Base-by-base conservation (phyloP, 2,329 filamentous ascomycete genomes). In the Calonectria naviculata region DNA sequence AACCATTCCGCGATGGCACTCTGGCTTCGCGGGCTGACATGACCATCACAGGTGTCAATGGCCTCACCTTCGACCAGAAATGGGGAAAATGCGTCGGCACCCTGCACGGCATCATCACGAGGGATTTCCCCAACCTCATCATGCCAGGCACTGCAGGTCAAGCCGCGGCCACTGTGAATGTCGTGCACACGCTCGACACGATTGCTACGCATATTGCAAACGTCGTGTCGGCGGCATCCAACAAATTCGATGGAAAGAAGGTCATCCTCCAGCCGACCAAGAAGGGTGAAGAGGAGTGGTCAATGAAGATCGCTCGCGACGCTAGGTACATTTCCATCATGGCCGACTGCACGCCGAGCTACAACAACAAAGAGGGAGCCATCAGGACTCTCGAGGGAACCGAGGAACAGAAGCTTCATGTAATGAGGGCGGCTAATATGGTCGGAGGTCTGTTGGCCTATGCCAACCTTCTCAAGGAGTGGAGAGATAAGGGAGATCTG, bases 121-220 rank as follows among this genome's bases (percentile, higher is more conserved):
- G 81, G 71, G 84, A 82, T 0, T 91, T 91, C 70, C 89, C 89
- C 1, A 91, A 91, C 73, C 75, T 90, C 47, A 88, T 89, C 83
- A 85, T 86, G 75, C 74, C 84, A 0, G 85, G 84, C n/a, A 19
- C 74, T 82, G 1, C 68, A 78, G 52, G 52, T 21, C 87, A 89
- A 77, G 75, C 81, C 0, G 84, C 79, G 34, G 79, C 81, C 2
- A 80, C 81, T 1, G 76, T 79, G 2, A 88, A 87, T 72, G 82
- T 82, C 24, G 78, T 80, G 49, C 84, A 81, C 44, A 72, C 78
- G 1, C 74, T 85, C 5, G 83, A 86, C 31, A 74, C 80, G 0
- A 69, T 82, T 19, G 78, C 82, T 4, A 76, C 75, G 8, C 87
- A 90, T 64, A 81, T 84, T 6, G 85, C 85, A 0, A 84, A 87